These are phyloP conservation scores for Dictyostelium intermedium DNA, from an alignment of 78 protist genomes.

Conservation along the genomic window DNA sequence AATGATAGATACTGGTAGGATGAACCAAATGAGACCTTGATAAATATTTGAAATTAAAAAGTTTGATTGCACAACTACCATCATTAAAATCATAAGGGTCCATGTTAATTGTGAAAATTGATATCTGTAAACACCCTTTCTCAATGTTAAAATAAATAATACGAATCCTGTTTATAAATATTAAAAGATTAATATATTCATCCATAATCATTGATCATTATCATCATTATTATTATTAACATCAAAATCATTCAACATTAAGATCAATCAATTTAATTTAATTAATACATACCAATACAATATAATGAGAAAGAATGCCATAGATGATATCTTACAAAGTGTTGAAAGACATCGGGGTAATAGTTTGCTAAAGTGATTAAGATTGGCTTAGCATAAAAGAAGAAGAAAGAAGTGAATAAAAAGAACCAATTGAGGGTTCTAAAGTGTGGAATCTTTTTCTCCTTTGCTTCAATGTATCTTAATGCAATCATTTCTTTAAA, in stretches of 20 bases:
- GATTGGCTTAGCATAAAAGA: conserved; percentile 77
- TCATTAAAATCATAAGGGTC: conserved; percentile 88
- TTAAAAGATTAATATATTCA: too few relatives aligned
- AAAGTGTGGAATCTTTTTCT: conserved; percentile 57
- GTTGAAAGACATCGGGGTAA: conserved; percentile 31
- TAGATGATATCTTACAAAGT: conserved; percentile 43
- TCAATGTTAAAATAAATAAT: conserved; percentile 79
- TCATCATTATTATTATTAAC: neutral
- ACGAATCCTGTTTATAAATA: conserved; percentile 72
- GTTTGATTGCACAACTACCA: conserved; percentile 80
- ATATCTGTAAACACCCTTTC: conserved; percentile 76
- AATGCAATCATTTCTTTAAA: conserved; percentile 75
- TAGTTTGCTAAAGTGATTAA: neutral
- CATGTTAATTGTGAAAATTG: conserved; percentile 95
- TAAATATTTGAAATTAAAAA: conserved; percentile 74
- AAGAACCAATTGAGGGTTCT: conserved; percentile 75
- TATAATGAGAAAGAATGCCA: conserved; percentile 54
- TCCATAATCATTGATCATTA: too few relatives aligned
- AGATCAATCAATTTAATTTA: neutral
- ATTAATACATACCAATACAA: conserved; percentile 24
- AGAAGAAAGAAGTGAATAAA: conserved; percentile 77
- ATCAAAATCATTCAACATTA: too few relatives aligned
- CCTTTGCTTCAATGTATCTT: conserved; percentile 41
- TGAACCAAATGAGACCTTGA: conserved; percentile 91
- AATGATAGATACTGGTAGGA: conserved; percentile 90